Percentiles rank a stretch among this genome's conserved stretches.
These are phyloP conservation scores for Pseudocercospora pini-densiflorae DNA, from an alignment of 2,329 filamentous ascomycete species.

Conservation along the genomic window DNA sequence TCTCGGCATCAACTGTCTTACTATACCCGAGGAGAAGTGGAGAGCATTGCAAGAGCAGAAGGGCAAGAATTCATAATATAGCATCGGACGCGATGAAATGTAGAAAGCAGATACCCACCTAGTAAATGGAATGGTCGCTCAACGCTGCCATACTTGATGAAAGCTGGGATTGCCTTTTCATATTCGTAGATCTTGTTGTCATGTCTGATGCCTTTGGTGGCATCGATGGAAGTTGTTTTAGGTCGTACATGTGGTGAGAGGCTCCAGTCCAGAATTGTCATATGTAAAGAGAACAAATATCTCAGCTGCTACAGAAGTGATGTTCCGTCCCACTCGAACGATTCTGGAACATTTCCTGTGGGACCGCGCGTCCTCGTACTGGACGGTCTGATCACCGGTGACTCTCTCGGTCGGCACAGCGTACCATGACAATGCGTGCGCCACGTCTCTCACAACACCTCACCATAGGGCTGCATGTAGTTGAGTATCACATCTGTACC, in stretches of 20 bases:
- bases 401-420: neutral
- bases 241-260: neutral
- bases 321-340: neutral
- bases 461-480: neutral
- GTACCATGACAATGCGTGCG: neutral
- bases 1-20: slow-evolving; percentile 92
- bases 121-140: neutral
- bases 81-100: slow-evolving; percentile 2
- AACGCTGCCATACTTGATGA: neutral
- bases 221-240: neutral
- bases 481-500: too few species aligned
- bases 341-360: neutral
- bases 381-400: neutral
- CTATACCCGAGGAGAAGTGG: slow-evolving; percentile 62
- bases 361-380: neutral
- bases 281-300: too few species aligned
- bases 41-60: slow-evolving; percentile 35
- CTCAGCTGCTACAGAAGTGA: neutral
- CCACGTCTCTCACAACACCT: neutral
- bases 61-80: slow-evolving; percentile 12
- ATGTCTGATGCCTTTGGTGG: neutral
- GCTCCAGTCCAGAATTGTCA: too few species aligned
- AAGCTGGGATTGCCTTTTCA: neutral
- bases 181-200: neutral
- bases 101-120: neutral